These are phyloP conservation scores for Adansonia madagascariensis DNA, from an alignment of 441 rosid species.

Conservation along the genomic window DNA sequence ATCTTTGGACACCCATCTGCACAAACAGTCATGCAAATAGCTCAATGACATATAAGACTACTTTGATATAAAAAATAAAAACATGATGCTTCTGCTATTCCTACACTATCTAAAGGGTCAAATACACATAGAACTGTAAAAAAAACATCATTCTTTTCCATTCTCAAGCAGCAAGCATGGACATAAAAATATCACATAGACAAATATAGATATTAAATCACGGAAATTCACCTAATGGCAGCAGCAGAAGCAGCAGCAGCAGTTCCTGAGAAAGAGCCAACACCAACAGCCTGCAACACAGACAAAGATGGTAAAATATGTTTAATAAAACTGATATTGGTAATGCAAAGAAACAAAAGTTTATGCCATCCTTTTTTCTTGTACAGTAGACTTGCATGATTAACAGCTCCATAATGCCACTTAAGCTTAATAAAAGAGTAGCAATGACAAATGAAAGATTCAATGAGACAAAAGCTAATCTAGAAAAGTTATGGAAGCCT, in stretches of 20 bases:
- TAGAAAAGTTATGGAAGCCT: not conserved
- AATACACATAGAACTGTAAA: not conserved
- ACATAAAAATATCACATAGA: not conserved
- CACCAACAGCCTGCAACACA: slow-evolving; percentile 80
- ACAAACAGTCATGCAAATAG: slow-evolving; percentile 33
- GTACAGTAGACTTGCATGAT: not conserved
- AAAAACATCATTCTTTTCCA: slow-evolving; percentile 1
- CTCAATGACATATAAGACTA: slow-evolving; percentile 32
- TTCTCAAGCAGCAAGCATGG: not conserved
- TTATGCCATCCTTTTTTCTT: not conserved
- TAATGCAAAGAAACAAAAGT: not conserved
- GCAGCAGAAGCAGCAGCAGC: slow-evolving; percentile 92
- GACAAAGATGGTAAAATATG: slow-evolving; percentile 6
- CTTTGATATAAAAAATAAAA: not conserved
- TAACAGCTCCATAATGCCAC: not conserved
- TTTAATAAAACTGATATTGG: slow-evolving; percentile 1
- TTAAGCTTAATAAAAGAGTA: slow-evolving; percentile 10
- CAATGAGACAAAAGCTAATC: not conserved
- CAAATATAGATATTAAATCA: not conserved
- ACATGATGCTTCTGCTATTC: slow-evolving; percentile 8
- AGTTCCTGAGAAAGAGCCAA: slow-evolving; percentile 86
- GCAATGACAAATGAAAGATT: not conserved
- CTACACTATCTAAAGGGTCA: not conserved
- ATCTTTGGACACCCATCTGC: slow-evolving; percentile 98
- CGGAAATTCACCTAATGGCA: slow-evolving; percentile 69